Evolutionary conservation across 2,329 filamentous ascomycete genomes (phyloP), one percentile per base, ranked within the genome.

Genomic region (Paraphoma sp.): DNA sequence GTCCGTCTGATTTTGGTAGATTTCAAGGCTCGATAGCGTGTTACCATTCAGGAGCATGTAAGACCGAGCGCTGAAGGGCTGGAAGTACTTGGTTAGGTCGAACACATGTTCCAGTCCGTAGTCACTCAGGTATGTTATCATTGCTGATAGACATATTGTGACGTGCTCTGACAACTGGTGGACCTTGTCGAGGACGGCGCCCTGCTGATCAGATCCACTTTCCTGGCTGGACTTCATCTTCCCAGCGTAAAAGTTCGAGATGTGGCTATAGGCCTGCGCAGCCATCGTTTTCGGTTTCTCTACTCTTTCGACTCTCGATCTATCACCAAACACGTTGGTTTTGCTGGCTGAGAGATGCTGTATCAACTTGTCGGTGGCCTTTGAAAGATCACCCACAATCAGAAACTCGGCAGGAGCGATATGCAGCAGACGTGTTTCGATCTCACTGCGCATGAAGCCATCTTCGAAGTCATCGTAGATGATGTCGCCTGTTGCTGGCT

Each of bases 11-110:
- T 99, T 99, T 58, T 93, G 90, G 72, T 97, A 99, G 1, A 99
- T 92, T 74, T 99, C 95, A 11, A 99, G 84, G 68, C 92, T 97
- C 47, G 92, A 94, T 38, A 99, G 80, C 0, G 94, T 97, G 52
- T 97, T 99, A 44, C 94, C 95, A 71, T 96, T 97, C 57, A 99
- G 82, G 4, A 98, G 82, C 95, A 99, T 98, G 71, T 98, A 93
- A 12, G 94, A 93, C 38, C 93, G 84, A 7, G 93, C 92, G 66
- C 91, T 97, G 78, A 99, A 99, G 2, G 93, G 92, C 66, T 97
- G 90, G 71, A 99, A 99, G 79, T 98, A 97, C 68, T 96, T 97
- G 1, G 95, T 98, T 43, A 99, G 80, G 69, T 97, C 90, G 67
- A 99, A 97, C 51, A 99, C 92, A 79, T 98, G 93, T 75, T 98